Evolutionary conservation across 2,329 filamentous ascomycete species (phyloP).

Genomic region (Zalaria obscura): DNA sequence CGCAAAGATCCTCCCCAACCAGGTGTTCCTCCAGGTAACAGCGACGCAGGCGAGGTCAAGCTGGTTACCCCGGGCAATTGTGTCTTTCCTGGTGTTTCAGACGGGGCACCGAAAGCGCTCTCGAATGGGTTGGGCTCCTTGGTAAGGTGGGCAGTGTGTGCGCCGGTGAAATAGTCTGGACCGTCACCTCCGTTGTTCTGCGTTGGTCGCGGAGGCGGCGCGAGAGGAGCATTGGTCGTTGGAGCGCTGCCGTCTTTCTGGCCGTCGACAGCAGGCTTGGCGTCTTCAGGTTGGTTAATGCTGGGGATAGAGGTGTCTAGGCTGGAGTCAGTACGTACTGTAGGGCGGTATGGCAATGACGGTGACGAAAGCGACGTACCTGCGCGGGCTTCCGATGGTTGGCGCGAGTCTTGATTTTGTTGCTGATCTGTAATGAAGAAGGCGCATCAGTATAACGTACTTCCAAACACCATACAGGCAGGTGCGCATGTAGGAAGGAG

Average conservation of each 20-base stretch:
- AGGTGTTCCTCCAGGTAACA: slow-evolving; percentile 58
- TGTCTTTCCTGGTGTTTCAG: slow-evolving; percentile 66
- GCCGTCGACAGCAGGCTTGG: slow-evolving; percentile 11
- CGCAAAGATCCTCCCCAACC: slow-evolving; percentile 81
- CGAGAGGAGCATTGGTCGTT: slow-evolving; percentile 32
- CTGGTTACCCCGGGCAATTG: slow-evolving; percentile 82
- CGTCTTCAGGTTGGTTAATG: slow-evolving; percentile 20
- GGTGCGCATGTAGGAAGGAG: no score
- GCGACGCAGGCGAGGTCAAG: slow-evolving; percentile 76
- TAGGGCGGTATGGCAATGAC: background rate
- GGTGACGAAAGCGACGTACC: background rate
- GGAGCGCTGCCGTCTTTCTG: slow-evolving; percentile 11
- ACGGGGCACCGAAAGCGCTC: slow-evolving; percentile 65
- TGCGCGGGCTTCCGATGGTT: background rate
- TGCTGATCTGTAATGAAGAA: background rate
- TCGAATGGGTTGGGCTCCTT: slow-evolving; percentile 95
- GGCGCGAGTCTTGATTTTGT: background rate
- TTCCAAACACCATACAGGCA: no score
- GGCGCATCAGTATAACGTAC: no score
- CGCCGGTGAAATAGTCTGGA: slow-evolving; percentile 36
- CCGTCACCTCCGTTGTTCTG: slow-evolving; percentile 25
- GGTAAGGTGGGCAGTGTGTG: slow-evolving; percentile 39
- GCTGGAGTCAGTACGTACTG: slow-evolving; percentile 9
- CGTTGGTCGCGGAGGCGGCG: slow-evolving; percentile 34
- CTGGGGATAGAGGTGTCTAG: slow-evolving; percentile 6